phyloP scores from a whole-genome alignment of 805 yeast genomes.

The Saccharomyces eubayanus region DNA sequence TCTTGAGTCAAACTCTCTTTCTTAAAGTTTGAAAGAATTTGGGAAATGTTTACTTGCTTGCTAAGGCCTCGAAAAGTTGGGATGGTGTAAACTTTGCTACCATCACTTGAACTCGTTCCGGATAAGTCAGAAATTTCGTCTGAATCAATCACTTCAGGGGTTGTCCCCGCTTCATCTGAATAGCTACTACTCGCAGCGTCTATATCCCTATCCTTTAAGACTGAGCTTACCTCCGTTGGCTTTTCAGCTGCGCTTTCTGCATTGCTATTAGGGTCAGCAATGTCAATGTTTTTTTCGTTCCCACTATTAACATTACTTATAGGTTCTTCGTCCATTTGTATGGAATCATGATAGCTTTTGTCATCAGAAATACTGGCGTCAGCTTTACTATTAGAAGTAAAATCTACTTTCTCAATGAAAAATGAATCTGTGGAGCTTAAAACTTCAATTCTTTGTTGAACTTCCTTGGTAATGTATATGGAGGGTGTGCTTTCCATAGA shows the following conservation, averaged over 20 bases:
- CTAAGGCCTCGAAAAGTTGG: slow-evolving; percentile 35
- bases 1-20: slow-evolving; percentile 14
- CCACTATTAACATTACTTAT: neutral
- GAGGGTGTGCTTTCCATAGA: slow-evolving; percentile 12
- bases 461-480: slow-evolving; percentile 4
- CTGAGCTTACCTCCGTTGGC: neutral
- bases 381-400: neutral
- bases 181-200: neutral
- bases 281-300: neutral
- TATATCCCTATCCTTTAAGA: neutral
- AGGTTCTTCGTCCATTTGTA: neutral
- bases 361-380: neutral
- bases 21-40: slow-evolving; percentile 12
- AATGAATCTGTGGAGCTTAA: neutral
- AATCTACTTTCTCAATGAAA: neutral
- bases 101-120: neutral
- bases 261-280: neutral
- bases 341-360: neutral
- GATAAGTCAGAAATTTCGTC: neutral
- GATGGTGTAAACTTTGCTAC: slow-evolving; percentile 24
- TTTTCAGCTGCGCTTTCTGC: neutral
- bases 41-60: slow-evolving; percentile 9
- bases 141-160: neutral
- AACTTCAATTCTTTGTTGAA: neutral
- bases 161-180: neutral